Conservation (phyloP, 2,329 filamentous ascomycete genomes). For the Arthrinium puccinioides region DNA sequence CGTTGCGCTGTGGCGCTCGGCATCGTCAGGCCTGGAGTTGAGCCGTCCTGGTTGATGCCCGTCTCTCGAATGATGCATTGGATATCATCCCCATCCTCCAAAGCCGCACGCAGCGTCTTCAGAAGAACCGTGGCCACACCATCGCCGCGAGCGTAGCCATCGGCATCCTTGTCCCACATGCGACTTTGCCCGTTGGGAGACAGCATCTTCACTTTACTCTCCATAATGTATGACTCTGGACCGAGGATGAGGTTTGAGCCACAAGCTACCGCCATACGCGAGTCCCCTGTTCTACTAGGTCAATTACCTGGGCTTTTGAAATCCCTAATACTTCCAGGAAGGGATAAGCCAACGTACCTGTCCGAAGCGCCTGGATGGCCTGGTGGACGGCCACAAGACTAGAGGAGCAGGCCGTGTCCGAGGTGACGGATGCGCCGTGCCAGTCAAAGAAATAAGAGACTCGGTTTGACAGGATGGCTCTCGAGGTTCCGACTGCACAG, state of each 20-base stretch:
- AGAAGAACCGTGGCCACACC: constrained; percentile 43
- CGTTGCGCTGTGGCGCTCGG: constrained; percentile 37
- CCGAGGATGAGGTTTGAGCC: constrained; percentile 35
- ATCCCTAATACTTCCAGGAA: neutral
- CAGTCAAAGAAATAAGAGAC: neutral
- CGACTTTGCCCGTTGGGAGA: neutral
- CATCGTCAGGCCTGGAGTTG: constrained; percentile 43
- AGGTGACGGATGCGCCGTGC: neutral
- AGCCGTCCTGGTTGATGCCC: constrained; percentile 42
- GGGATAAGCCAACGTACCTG: neutral
- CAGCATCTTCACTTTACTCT: constrained; percentile 20
- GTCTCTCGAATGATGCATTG: constrained; percentile 40
- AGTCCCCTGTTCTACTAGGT: neutral
- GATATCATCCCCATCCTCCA: constrained; percentile 40
- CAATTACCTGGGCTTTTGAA: neutral
- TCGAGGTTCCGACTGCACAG: neutral
- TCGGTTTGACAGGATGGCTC: neutral
- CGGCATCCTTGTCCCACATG: neutral
- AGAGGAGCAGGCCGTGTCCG: neutral
- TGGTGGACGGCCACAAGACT: neutral
- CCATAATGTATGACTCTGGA: constrained; percentile 33
- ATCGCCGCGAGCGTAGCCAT: constrained; percentile 30
- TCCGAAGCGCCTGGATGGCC: neutral
- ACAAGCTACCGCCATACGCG: constrained; percentile 30
- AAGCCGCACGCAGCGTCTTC: constrained; percentile 42